phyloP scores from a whole-genome alignment of 805 yeast genomes.

The Starmerella apicola region DNA sequence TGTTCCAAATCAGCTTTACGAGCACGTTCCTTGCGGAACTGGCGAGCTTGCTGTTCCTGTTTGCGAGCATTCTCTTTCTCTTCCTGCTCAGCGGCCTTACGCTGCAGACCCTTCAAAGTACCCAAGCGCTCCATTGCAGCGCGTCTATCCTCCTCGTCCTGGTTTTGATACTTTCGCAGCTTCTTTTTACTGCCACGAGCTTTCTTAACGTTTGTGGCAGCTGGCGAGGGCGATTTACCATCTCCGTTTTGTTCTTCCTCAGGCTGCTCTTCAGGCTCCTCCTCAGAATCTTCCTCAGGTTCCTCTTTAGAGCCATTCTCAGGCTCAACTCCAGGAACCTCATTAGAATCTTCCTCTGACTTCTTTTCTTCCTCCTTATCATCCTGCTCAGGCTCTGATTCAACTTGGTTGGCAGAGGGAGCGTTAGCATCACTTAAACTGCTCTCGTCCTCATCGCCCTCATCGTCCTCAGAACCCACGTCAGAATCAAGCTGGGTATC shows the following conservation, averaged over 20 bases:
- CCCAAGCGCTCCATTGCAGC: constrained; percentile 74
- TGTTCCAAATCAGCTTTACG: constrained; percentile 36
- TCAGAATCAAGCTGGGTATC: constrained; percentile 20
- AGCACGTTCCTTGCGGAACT: constrained; percentile 32
- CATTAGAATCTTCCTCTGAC: not conserved
- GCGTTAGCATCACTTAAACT: not conserved
- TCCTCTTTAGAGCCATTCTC: constrained; percentile 2
- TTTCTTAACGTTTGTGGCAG: constrained; percentile 18
- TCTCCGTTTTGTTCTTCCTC: constrained; percentile 1
- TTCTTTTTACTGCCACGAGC: constrained; percentile 80
- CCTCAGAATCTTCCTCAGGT: constrained; percentile 7
- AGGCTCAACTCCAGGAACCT: not conserved
- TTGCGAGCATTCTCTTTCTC: constrained; percentile 29
- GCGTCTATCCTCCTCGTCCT: constrained; percentile 77
- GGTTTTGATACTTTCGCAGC: constrained; percentile 71
- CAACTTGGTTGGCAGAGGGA: not conserved
- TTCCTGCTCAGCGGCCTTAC: constrained; percentile 28
- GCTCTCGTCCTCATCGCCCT: not conserved
- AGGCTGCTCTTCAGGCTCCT: constrained; percentile 17
- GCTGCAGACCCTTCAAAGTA: constrained; percentile 49
- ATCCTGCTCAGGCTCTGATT: not conserved
- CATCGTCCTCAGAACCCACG: constrained; percentile 1
- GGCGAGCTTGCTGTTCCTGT: constrained; percentile 28
- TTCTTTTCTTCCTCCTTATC: no score
- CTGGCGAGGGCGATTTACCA: not conserved